Evolutionary conservation across 192 early-diverging fungal species (phyloP), one percentile per base, ranked within the genome.

Genomic region (Jimgerdemannia flammicorona): DNA sequence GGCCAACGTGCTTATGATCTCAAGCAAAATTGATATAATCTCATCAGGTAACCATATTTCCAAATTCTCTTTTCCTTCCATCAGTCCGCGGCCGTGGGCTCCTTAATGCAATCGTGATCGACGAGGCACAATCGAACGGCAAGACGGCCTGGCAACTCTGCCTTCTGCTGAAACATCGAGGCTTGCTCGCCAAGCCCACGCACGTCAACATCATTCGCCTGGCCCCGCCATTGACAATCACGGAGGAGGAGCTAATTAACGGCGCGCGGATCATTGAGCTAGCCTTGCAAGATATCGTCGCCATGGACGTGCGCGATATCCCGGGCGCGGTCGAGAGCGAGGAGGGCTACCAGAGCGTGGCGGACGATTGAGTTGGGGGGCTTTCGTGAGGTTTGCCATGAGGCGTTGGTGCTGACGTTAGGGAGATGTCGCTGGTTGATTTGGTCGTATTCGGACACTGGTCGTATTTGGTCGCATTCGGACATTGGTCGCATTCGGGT

Each of bases 141-240:
- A 95, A 95, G 81, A 91, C 92, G n/a, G 98, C 96, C n/a, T 98
- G 96, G 96, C 92, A 98, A 80, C 83, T 99, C 66, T 99, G 98
- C 77, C 83, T 99, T 72, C 84, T 97, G 74, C 87, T 99, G 72
- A 96, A 96, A 83, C 89, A 92, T 75, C 92, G 94, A 78, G 96
- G 96, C 44, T 83, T 99, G 59, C 88, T 99, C 67, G 98, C 98
- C 63, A 99, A 99, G 85, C 98, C 98, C 29, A 99, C 98, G 29
- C 98, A 99, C 85, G 88, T 92, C 73, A 97, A 97, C 87, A 98
- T 99, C 79, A 99, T 99, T 76, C 95, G 98, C 20, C 87, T 99
- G 17, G 96, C 97, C 3, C 97, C 97, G 66, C 95, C 95, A 73
- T 90, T 99, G 70, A 93, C 90, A 83, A 99, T 99, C 77, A 95